Evolutionary conservation across 306 rosid species (phyloP).

Genomic region (Prosopis cineraria): DNA sequence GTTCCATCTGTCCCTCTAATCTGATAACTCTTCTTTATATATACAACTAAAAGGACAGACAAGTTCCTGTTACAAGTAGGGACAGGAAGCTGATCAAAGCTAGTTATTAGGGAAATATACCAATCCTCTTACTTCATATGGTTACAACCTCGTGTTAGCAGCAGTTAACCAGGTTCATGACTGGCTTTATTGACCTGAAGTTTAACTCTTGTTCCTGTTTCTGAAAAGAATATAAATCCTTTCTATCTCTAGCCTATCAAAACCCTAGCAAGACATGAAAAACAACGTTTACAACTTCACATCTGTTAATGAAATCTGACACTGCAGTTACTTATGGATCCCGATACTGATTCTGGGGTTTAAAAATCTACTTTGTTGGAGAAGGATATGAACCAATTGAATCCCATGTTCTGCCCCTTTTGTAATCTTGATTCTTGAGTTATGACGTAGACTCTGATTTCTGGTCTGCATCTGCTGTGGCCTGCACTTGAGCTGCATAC

Average conservation of each 20-base stretch:
- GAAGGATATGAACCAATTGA: slow-evolving; percentile 12
- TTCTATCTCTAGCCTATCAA: slow-evolving; percentile 8
- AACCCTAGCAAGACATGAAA: slow-evolving; percentile 26
- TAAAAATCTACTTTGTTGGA: slow-evolving; percentile 7
- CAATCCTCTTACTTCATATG: background rate
- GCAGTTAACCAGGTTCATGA: background rate
- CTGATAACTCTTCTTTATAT: background rate
- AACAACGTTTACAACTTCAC: slow-evolving; percentile 43
- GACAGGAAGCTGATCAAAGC: background rate
- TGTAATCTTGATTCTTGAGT: slow-evolving; percentile 30
- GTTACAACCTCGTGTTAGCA: background rate
- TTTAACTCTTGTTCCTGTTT: slow-evolving; percentile 14
- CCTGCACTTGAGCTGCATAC: slow-evolving; percentile 88
- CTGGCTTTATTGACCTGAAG: slow-evolving; percentile 1
- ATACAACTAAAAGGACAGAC: background rate
- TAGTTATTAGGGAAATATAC: background rate
- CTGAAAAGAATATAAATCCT: slow-evolving; percentile 11
- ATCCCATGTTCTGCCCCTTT: slow-evolving; percentile 13
- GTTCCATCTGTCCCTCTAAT: background rate
- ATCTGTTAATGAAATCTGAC: slow-evolving; percentile 25
- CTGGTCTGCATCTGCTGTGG: slow-evolving; percentile 78
- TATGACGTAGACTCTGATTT: slow-evolving; percentile 59
- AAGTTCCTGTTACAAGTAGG: background rate
- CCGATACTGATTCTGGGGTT: background rate
- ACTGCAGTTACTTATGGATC: slow-evolving; percentile 4